Evolutionary conservation across 2,329 filamentous ascomycete species (phyloP), one percentile per base, ranked within the genome.

Genomic region (Orbilia ellipsospora): DNA sequence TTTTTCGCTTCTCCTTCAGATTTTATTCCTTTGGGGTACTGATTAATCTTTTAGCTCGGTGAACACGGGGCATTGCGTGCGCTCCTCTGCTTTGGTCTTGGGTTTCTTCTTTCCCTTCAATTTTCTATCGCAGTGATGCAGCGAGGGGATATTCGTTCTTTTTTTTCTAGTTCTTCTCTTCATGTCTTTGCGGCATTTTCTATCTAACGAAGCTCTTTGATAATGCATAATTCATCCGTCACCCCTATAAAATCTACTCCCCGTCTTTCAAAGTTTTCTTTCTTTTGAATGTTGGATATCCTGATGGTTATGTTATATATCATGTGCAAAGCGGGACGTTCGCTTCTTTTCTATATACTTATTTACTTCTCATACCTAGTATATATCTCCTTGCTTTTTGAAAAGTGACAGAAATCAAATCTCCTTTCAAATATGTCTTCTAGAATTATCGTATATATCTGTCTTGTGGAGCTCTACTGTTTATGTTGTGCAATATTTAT

Each of bases 171-270:
- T 36, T 36, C 31, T 36, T 36, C 8, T 36, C 10, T 23, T 23
- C 23, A 23, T 36, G 31, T 36, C 31, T 36, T 36, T 36, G 3
- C 10, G 31, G 31, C 31, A 36, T 36, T 7, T 7, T 36, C 10
- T 63, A 67, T 73, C 57, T 74, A 61, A 65, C 44, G 64, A 65
- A 61, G 61, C 51, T 74, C 59, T 36, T 36, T 59, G 63, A 67
- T 66, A 77, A 70, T 75, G 64, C 64, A 69, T 75, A 75, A 75
- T 75, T 59, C 42, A 54, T 65, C 60, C 44, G 36, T 20, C 50
- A 59, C 54, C 20, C 10, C 20, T 54, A 26, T 23, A 23, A 50
- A 50, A 23, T 63, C 16, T n/a, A 28, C 31, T 51, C 2, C 12
- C 2, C 50, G 12, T 52, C 50, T 42, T 48, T 50, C 23, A 23